Evolutionary conservation across 805 yeast species (phyloP).

Genomic region (Maudiozyma bulderi): DNA sequence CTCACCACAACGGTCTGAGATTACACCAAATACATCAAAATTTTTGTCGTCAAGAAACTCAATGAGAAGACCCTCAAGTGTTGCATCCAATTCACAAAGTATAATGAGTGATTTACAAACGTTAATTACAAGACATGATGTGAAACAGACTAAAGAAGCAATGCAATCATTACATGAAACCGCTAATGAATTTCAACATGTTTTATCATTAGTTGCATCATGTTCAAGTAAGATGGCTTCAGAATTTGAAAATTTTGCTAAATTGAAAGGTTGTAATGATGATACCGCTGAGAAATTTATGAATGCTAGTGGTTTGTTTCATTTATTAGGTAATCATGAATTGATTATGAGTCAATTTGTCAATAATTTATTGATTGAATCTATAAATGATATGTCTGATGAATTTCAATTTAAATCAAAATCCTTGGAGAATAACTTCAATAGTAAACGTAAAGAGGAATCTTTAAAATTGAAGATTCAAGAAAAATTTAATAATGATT

Average conservation of each 20-base stretch:
- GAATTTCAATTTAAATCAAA: slow-evolving; percentile 37
- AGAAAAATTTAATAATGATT: slow-evolving; percentile 50
- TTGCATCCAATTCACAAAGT: slow-evolving; percentile 38
- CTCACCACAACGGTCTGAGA: slow-evolving; percentile 1
- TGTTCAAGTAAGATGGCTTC: slow-evolving; percentile 66
- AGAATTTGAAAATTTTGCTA: slow-evolving; percentile 56
- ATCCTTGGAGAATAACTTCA: slow-evolving; percentile 45
- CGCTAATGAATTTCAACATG: slow-evolving; percentile 39
- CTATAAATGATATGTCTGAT: slow-evolving; percentile 38
- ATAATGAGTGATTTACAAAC: slow-evolving; percentile 47
- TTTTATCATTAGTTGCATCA: slow-evolving; percentile 31
- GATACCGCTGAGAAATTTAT: slow-evolving; percentile 51
- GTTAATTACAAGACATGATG: slow-evolving; percentile 51
- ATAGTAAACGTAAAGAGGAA: slow-evolving; percentile 41
- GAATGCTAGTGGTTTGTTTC: slow-evolving; percentile 70
- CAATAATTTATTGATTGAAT: slow-evolving; percentile 44
- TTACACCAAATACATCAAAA: background rate
- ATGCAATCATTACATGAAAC: slow-evolving; percentile 40
- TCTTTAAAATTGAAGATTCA: slow-evolving; percentile 45
- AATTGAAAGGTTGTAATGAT: slow-evolving; percentile 50
- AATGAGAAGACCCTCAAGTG: slow-evolving; percentile 24
- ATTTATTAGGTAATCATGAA: slow-evolving; percentile 67
- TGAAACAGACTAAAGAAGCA: slow-evolving; percentile 38
- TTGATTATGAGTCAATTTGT: slow-evolving; percentile 55
- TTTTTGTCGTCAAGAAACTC: background rate